Evolutionary conservation across 2,329 filamentous ascomycete genomes (phyloP).

Genomic region (Diplocarpon mali): DNA sequence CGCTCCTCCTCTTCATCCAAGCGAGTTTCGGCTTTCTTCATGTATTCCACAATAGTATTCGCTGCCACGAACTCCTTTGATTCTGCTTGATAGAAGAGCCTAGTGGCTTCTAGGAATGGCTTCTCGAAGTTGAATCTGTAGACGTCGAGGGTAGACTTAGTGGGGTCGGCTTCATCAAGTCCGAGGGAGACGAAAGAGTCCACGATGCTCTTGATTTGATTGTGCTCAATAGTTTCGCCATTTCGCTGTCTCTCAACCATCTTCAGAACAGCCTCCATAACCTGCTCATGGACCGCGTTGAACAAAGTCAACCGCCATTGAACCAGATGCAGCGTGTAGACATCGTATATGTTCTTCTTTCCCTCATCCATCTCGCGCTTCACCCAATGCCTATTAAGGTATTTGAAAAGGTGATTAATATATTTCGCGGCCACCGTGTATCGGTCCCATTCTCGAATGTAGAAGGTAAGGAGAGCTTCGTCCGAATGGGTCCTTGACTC

Average conservation of each 20-base stretch:
- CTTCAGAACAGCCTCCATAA: slow-evolving; percentile 91
- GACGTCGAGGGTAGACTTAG: slow-evolving; percentile 89
- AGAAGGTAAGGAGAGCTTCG: slow-evolving; percentile 82
- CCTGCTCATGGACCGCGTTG: slow-evolving; percentile 67
- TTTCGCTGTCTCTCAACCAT: slow-evolving; percentile 95
- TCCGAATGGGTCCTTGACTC: slow-evolving; percentile 73
- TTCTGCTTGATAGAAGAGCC: slow-evolving; percentile 78
- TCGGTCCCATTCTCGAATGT: slow-evolving; percentile 92
- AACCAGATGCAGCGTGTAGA: slow-evolving; percentile 92
- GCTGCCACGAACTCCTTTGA: slow-evolving; percentile 91
- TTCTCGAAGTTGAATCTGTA: slow-evolving; percentile 88
- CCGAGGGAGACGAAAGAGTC: slow-evolving; percentile 94
- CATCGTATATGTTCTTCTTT: slow-evolving; percentile 96
- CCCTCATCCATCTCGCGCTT: slow-evolving; percentile 98
- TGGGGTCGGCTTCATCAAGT: slow-evolving; percentile 82
- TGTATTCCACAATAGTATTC: slow-evolving; percentile 97
- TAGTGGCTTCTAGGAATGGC: slow-evolving; percentile 80
- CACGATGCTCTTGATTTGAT: slow-evolving; percentile 93
- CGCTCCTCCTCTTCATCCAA: slow-evolving; percentile 90
- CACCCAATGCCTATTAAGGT: slow-evolving; percentile 97
- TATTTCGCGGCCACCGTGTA: slow-evolving; percentile 96
- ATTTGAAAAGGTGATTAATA: slow-evolving; percentile 92
- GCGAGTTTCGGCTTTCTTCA: slow-evolving; percentile 95
- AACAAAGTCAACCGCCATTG: slow-evolving; percentile 94
- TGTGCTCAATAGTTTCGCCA: slow-evolving; percentile 94